A percentile compares a stretch with the other conserved stretches of the same genome.
These are phyloP conservation scores for Emydomyces testavorans DNA, from an alignment of 2,329 filamentous ascomycete genomes.

Conservation along the genomic window DNA sequence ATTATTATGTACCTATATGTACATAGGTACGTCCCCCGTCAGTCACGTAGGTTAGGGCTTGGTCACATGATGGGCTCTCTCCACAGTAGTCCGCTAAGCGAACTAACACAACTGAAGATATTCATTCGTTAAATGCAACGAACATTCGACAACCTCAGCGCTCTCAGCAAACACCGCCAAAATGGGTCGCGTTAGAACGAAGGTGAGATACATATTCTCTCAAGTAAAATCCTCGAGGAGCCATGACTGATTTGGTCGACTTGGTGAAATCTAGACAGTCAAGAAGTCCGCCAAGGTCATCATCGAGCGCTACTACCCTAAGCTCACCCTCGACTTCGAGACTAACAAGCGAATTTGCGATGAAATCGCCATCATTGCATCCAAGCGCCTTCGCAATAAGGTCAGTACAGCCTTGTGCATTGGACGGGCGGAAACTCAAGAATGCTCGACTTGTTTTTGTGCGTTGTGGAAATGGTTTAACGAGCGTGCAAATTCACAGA, in stretches of 20 bases:
- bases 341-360: conserved; percentile 99
- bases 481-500: conserved; percentile 42
- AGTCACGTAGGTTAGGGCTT: conserved; percentile 8
- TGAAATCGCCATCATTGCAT: conserved; percentile 99
- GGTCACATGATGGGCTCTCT: background rate
- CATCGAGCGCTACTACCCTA: conserved; percentile 97
- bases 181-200: conserved; percentile 17
- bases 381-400: conserved; percentile 99
- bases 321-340: conserved; percentile 98
- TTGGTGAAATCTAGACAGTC: conserved; percentile 44
- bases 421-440: too few species aligned
- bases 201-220: conserved; percentile 17
- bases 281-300: conserved; percentile 97
- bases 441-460: background rate
- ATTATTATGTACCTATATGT: too few species aligned
- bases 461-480: background rate
- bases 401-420: conserved; percentile 37
- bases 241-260: conserved; percentile 7
- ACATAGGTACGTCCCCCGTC: too few species aligned
- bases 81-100: conserved; percentile 3
- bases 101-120: conserved; percentile 2
- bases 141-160: conserved; percentile 34
- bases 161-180: conserved; percentile 18
- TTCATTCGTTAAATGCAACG: background rate
- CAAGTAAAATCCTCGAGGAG: background rate